These are phyloP conservation scores for Penicillium oxalicum DNA, from an alignment of 2,329 filamentous ascomycete genomes.

Conservation along the genomic window DNA sequence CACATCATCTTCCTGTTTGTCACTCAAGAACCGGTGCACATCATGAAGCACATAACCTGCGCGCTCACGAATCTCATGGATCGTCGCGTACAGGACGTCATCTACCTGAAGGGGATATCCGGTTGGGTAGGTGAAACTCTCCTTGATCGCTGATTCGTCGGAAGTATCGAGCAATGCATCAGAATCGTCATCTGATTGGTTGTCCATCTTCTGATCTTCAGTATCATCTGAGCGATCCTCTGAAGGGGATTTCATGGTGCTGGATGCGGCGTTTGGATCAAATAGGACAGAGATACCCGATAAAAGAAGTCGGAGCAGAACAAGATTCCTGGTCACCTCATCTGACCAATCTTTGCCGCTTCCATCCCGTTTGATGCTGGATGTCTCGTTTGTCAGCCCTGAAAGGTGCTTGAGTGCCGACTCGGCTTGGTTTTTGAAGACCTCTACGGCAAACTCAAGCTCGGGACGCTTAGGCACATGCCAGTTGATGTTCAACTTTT, in stretches of 20 bases:
- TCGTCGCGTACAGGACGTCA: constrained; percentile 62
- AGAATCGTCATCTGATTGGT: constrained; percentile 38
- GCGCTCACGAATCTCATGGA: constrained; percentile 75
- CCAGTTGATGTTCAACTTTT: constrained; percentile 80
- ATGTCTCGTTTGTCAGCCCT: constrained; percentile 72
- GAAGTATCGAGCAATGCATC: constrained; percentile 51
- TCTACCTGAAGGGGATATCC: constrained; percentile 70
- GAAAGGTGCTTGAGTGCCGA: constrained; percentile 69
- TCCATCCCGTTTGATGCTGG: constrained; percentile 80
- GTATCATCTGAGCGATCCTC: constrained; percentile 34
- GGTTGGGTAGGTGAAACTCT: constrained; percentile 80
- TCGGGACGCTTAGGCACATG: constrained; percentile 76
- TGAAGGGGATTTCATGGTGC: constrained; percentile 37
- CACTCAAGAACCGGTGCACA: constrained; percentile 75
- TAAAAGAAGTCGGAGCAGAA: constrained; percentile 79
- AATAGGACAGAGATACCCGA: constrained; percentile 88
- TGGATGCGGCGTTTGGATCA: constrained; percentile 67
- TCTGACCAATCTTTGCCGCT: constrained; percentile 99
- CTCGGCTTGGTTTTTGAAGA: constrained; percentile 79
- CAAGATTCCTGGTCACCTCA: constrained; percentile 84
- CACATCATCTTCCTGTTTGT: constrained; percentile 90
- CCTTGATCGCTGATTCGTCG: constrained; percentile 61
- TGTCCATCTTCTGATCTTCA: constrained; percentile 45
- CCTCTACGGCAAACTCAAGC: constrained; percentile 78
- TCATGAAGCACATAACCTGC: constrained; percentile 74